Percentiles rank a stretch among this genome's conserved stretches.
Conservation (phyloP, 2,329 filamentous ascomycete genomes). For the Septoria linicola region DNA sequence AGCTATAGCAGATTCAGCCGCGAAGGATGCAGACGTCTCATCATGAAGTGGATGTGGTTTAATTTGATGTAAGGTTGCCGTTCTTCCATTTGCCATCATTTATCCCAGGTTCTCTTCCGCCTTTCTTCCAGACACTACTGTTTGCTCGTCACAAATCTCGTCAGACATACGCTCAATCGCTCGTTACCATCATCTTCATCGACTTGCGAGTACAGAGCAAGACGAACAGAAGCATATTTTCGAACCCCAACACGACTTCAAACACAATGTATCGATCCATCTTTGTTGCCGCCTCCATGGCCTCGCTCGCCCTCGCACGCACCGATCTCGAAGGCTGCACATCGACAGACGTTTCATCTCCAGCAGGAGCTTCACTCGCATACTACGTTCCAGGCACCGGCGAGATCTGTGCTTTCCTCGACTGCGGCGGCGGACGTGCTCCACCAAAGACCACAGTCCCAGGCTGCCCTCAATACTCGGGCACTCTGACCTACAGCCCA, state of each 20-base stretch:
- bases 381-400: constrained; percentile 64
- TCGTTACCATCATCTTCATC: neutral
- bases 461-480: constrained; percentile 58
- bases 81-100: neutral
- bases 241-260: neutral
- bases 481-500: constrained; percentile 56
- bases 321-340: constrained; percentile 49
- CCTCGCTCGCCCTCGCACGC: constrained; percentile 35
- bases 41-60: neutral
- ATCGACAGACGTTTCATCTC: constrained; percentile 37
- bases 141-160: neutral
- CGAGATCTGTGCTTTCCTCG: constrained; percentile 63
- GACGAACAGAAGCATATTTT: too few species aligned
- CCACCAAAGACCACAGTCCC: constrained; percentile 62
- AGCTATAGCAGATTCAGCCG: neutral
- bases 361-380: constrained; percentile 50
- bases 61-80: neutral
- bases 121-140: neutral
- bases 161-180: too few species aligned
- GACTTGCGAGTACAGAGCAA: too few species aligned
- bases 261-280: constrained; percentile 30
- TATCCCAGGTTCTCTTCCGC: neutral
- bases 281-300: constrained; percentile 34
- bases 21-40: neutral
- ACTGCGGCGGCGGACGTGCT: constrained; percentile 67